phyloP scores from a whole-genome alignment of 1,284 basidiomycete species.

The Naganishia sp. region DNA sequence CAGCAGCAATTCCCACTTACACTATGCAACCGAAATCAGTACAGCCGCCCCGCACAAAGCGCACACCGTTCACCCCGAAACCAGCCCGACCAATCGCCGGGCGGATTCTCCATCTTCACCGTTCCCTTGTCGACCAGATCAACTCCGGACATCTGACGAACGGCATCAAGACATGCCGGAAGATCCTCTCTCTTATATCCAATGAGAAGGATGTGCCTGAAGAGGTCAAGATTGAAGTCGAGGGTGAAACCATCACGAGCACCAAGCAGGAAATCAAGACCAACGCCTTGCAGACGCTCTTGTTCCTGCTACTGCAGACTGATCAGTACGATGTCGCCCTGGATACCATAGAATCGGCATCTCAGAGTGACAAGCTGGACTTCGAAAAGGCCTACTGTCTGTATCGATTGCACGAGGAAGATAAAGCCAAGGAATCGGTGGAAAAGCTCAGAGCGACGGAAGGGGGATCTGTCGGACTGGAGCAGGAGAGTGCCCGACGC shows the following conservation, averaged over 20 bases:
- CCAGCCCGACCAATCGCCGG: constrained; percentile 62
- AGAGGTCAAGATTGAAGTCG: constrained; percentile 47
- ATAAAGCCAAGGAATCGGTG: constrained; percentile 56
- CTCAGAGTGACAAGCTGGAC: constrained; percentile 37
- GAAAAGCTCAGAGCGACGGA: constrained; percentile 56
- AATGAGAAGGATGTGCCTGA: background rate
- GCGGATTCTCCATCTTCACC: constrained; percentile 69
- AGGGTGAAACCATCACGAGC: constrained; percentile 69
- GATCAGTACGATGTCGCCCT: constrained; percentile 62
- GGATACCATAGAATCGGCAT: constrained; percentile 48
- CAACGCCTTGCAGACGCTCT: constrained; percentile 61
- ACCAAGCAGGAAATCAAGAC: constrained; percentile 47
- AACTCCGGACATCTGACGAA: constrained; percentile 77
- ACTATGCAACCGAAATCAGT: constrained; percentile 16
- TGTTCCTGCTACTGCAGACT: constrained; percentile 78
- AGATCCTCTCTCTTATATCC: constrained; percentile 61
- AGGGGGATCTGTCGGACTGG: constrained; percentile 37
- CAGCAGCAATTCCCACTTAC: background rate
- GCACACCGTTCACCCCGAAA: constrained; percentile 51
- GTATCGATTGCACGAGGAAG: constrained; percentile 67
- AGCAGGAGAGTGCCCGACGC: constrained; percentile 62
- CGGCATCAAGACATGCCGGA: constrained; percentile 83
- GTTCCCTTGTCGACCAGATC: constrained; percentile 76
- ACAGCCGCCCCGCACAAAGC: background rate
- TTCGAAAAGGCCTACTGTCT: constrained; percentile 79